A percentile compares a stretch with the other conserved stretches of the same genome.
Conservation (phyloP, 139 green algal genomes). For the Astrephomene gubernaculifera region DNA sequence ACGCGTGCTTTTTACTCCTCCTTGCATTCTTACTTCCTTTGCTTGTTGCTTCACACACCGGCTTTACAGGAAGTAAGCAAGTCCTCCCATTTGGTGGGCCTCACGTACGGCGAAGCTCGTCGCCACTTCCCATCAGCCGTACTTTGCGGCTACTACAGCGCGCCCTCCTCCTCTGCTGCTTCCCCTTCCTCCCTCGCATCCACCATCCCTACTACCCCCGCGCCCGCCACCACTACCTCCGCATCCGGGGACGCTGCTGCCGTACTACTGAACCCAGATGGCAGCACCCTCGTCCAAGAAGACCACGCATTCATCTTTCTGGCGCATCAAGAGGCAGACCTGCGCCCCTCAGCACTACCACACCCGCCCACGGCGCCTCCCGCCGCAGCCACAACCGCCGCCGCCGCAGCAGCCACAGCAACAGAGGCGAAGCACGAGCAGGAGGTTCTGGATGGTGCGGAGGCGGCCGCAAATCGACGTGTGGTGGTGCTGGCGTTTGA, state of each 20-base stretch:
- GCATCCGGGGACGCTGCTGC: neutral
- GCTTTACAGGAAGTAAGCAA: no score
- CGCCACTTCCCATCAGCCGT: slow-evolving; percentile 32
- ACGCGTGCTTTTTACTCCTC: no score
- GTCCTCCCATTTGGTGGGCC: slow-evolving; percentile 20
- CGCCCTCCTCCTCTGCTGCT: neutral
- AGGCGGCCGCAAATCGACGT: neutral
- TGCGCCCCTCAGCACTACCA: neutral
- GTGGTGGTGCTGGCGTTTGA: slow-evolving; percentile 24
- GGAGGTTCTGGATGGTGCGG: neutral
- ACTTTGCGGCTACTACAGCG: slow-evolving; percentile 42
- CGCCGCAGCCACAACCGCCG: neutral
- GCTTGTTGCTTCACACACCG: no score
- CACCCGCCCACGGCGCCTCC: neutral
- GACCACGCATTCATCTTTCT: slow-evolving; percentile 47
- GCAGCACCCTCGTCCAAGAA: slow-evolving; percentile 10
- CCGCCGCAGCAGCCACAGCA: neutral
- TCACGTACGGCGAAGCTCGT: slow-evolving; percentile 38
- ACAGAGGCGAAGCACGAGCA: neutral
- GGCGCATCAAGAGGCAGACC: neutral
- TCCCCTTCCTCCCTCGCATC: no score
- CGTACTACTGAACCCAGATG: slow-evolving; percentile 47
- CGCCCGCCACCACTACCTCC: neutral
- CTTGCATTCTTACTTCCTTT: no score
- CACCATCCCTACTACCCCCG: no score